Percentiles rank a stretch among this genome's conserved stretches.
phyloP scores from a whole-genome alignment of 768 basidiomycete genomes.

The Kwoniella heveanensis region DNA sequence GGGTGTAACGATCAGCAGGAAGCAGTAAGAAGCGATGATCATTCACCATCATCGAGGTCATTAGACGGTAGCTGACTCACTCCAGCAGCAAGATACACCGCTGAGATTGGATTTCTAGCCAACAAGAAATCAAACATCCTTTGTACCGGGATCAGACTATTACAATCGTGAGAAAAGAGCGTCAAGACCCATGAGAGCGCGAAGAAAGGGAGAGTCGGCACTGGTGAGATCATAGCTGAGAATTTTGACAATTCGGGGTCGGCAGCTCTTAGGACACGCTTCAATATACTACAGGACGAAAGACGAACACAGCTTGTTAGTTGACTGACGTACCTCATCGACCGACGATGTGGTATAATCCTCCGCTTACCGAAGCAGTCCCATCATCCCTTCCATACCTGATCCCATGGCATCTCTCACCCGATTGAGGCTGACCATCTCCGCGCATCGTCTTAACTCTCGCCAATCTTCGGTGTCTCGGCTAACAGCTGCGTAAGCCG shows the following conservation, averaged over 20 bases:
- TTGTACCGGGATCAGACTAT: slow-evolving; percentile 84
- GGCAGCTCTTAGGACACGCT: slow-evolving; percentile 69
- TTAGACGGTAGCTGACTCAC: slow-evolving; percentile 60
- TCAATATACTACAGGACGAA: slow-evolving; percentile 64
- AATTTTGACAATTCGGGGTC: slow-evolving; percentile 71
- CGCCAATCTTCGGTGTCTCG: slow-evolving; percentile 39
- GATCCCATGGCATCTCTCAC: slow-evolving; percentile 86
- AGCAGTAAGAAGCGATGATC: too few species aligned
- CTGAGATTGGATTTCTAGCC: slow-evolving; percentile 74
- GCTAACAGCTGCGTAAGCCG: background rate
- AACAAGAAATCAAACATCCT: slow-evolving; percentile 89
- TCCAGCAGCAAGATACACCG: slow-evolving; percentile 79
- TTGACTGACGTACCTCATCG: too few species aligned
- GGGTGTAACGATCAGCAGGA: background rate
- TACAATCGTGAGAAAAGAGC: slow-evolving; percentile 87
- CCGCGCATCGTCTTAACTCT: slow-evolving; percentile 54
- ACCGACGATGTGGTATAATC: too few species aligned
- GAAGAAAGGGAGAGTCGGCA: slow-evolving; percentile 70
- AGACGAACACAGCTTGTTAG: too few species aligned
- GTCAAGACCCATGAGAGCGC: slow-evolving; percentile 88
- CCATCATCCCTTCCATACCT: slow-evolving; percentile 80
- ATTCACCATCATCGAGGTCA: too few species aligned
- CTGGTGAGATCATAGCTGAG: slow-evolving; percentile 72
- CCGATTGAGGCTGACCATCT: slow-evolving; percentile 75
- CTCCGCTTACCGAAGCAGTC: slow-evolving; percentile 70